Evolutionary conservation across 2,329 filamentous ascomycete genomes (phyloP), one percentile per base, ranked within the genome.

Genomic region (Ascochyta lentis): DNA sequence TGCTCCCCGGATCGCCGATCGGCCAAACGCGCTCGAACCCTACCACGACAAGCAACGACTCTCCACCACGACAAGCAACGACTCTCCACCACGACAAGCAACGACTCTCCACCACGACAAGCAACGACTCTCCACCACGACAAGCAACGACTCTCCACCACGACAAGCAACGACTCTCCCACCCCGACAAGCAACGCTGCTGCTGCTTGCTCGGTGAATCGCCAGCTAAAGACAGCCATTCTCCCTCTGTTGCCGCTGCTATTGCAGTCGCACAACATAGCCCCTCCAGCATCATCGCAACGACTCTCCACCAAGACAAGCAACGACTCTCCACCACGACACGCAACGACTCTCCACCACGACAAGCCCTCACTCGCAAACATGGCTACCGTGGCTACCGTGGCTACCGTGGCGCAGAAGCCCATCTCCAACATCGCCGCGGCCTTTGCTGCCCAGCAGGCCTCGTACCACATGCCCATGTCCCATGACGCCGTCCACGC

Each of bases 401-500:
- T 77, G 76, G 75, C 76, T 67, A 59, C 72, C 58, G 60, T 66
- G 61, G 58, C 66, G 58, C 58, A 63, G 58, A 66, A 72, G 64
- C 74, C 75, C 54, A 58, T 77, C 46, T 78, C 76, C 61, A 77
- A 73, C 73, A 73, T 78, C 58, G 71, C 75, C 59, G 70, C 71
- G 51, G 76, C 76, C 52, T 75, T 77, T 58, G 73, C 72, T 55
- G 64, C 64, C 43, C 68, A 70, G 54, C 64, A 68, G 49, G 66
- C 62, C 64, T 56, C 53, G 10, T 41, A 39, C 37, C 37, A 43
- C 59, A 72, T 73, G 37, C 67, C 70, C 45, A 70, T 70, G 37
- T 39, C 60, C 16, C 66, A 71, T 54, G 67, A 76, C 63, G 67
- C 64, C 59, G 60, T 61, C 53, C 65, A 65, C 54, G 53, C 60